These are phyloP conservation scores for Camelina sativa DNA, from an alignment of 345 rosid genomes.

Conservation along the genomic window DNA sequence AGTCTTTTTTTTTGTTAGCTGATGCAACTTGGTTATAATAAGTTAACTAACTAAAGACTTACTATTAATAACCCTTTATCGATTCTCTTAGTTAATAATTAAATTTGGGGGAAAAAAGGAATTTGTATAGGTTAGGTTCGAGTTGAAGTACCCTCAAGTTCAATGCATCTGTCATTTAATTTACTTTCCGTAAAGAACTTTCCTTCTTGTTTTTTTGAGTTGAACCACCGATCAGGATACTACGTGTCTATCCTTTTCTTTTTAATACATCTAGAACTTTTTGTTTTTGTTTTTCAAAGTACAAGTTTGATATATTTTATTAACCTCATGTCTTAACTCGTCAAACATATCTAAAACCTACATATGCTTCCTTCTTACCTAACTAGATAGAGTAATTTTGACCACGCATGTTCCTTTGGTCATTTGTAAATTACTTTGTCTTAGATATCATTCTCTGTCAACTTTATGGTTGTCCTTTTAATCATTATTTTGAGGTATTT, in stretches of 20 bases:
- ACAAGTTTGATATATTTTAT: slow-evolving; percentile 26
- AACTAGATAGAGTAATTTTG: slow-evolving; percentile 37
- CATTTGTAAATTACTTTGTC: slow-evolving; percentile 22
- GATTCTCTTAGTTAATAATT: slow-evolving; percentile 22
- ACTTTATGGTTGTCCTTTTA: slow-evolving; percentile 28
- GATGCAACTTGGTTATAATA: slow-evolving; percentile 17
- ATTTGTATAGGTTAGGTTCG: slow-evolving; percentile 40
- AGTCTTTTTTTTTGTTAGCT: neutral
- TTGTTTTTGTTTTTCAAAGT: slow-evolving; percentile 14
- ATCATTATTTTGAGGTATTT: slow-evolving; percentile 26
- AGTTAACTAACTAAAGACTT: slow-evolving; percentile 40
- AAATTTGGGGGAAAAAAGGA: slow-evolving; percentile 26
- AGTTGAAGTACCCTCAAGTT: slow-evolving; percentile 46
- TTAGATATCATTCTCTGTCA: slow-evolving; percentile 23
- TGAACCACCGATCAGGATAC: slow-evolving; percentile 41
- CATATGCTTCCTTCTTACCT: slow-evolving; percentile 38
- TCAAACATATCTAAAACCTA: slow-evolving; percentile 28
- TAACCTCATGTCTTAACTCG: neutral
- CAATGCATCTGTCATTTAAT: slow-evolving; percentile 53
- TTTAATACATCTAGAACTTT: slow-evolving; percentile 30
- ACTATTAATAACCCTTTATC: slow-evolving; percentile 23
- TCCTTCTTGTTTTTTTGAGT: slow-evolving; percentile 41
- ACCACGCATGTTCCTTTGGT: slow-evolving; percentile 38
- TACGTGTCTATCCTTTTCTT: slow-evolving; percentile 34
- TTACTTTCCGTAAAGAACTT: slow-evolving; percentile 68